Conservation (phyloP, 2,329 filamentous ascomycete genomes). For the Helotiales sp. region DNA sequence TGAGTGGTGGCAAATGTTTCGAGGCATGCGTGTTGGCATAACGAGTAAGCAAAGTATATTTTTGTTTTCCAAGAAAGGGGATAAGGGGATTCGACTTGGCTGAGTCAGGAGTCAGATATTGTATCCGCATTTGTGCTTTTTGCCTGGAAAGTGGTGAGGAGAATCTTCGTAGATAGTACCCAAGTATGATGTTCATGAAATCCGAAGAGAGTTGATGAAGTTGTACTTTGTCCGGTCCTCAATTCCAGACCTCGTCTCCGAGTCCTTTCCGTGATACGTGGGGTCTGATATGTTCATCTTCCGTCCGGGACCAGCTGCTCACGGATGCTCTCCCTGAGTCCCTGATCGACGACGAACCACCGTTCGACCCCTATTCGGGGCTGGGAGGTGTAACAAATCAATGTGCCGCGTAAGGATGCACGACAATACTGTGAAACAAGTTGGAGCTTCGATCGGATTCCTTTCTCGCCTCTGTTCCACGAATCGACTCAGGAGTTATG, state of each 20-base stretch:
- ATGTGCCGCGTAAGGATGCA: neutral
- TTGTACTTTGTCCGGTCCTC: neutral
- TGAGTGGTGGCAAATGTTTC: neutral
- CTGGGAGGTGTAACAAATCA: conserved; percentile 1
- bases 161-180: neutral
- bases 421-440: neutral
- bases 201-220: neutral
- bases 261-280: neutral
- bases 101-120: neutral
- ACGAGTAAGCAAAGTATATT: neutral
- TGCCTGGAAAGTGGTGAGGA: neutral
- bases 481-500: no score
- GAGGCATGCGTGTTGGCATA: neutral
- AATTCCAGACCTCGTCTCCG: neutral
- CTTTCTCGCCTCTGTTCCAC: conserved; percentile 3
- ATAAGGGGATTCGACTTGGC: neutral
- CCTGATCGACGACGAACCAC: neutral
- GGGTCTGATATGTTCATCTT: neutral
- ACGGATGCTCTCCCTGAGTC: neutral
- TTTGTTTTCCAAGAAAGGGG: neutral
- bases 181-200: neutral
- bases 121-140: neutral
- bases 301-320: neutral
- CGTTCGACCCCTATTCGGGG: neutral
- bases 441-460: neutral